These are phyloP conservation scores for Ploettnerulaceae sp. DNA, from an alignment of 2,329 filamentous ascomycete species.

Conservation along the genomic window DNA sequence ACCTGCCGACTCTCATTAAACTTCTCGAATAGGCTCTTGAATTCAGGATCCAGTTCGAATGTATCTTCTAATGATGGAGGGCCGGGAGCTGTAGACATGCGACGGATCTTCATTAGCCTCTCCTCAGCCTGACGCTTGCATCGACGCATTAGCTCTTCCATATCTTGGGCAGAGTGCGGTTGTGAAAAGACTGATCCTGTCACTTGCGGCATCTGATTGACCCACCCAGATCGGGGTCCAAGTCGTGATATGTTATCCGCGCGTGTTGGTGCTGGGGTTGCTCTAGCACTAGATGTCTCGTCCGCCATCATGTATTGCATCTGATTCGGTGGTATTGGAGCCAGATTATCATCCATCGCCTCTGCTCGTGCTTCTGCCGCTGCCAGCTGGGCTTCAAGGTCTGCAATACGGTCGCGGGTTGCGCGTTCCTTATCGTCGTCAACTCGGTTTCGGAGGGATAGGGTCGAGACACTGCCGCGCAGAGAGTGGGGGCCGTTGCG, in stretches of 20 bases:
- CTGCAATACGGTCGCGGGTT: constrained; percentile 16
- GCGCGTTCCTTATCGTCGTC: constrained; percentile 12
- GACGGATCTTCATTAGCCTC: background rate
- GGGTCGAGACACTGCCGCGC: constrained; percentile 20
- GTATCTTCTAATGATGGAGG: constrained; percentile 2
- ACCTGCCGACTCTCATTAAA: constrained; percentile 17
- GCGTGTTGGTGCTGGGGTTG: background rate
- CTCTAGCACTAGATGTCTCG: background rate
- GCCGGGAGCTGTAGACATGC: background rate
- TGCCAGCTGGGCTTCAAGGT: constrained; percentile 18
- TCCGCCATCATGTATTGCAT: background rate
- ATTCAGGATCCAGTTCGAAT: background rate
- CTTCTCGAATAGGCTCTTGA: constrained; percentile 23
- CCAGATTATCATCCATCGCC: background rate
- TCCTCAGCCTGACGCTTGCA: background rate
- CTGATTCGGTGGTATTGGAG: background rate
- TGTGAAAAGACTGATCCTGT: no score
- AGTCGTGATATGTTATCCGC: background rate
- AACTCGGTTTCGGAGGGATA: constrained; percentile 18
- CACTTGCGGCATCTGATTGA: background rate
- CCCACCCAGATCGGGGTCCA: background rate
- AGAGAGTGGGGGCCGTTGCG: constrained; percentile 26
- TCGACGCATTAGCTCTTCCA: background rate
- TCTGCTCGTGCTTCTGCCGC: background rate
- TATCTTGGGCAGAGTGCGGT: background rate